Percentiles rank a stretch among this genome's conserved stretches.
phyloP scores from a whole-genome alignment of 2,329 filamentous ascomycete species.

The Meredithiella fracta region DNA sequence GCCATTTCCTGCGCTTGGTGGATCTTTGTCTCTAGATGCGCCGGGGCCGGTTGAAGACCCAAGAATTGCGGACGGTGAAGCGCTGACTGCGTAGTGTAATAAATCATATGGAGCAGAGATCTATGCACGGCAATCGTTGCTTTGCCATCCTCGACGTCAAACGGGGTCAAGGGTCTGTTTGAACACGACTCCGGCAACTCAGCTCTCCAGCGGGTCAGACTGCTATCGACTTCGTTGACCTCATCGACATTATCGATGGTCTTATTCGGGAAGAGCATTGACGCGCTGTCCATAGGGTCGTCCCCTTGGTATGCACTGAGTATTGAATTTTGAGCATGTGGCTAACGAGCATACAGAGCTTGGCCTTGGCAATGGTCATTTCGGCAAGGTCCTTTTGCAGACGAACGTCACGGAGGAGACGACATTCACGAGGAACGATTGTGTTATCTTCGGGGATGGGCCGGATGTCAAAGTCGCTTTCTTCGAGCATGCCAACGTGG shows the following conservation, averaged over 20 bases:
- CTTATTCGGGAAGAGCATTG: slow-evolving; percentile 87
- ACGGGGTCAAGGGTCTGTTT: slow-evolving; percentile 40
- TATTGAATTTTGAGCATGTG: slow-evolving; percentile 84
- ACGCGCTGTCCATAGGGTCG: slow-evolving; percentile 63
- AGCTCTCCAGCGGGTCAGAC: slow-evolving; percentile 62
- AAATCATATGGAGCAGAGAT: slow-evolving; percentile 83
- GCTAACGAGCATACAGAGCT: slow-evolving; percentile 76
- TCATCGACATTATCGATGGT: slow-evolving; percentile 65
- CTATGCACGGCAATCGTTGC: slow-evolving; percentile 53
- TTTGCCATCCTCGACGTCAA: slow-evolving; percentile 43
- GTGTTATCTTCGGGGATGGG: slow-evolving; percentile 50
- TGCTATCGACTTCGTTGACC: slow-evolving; percentile 61
- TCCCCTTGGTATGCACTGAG: slow-evolving; percentile 73
- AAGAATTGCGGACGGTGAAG: slow-evolving; percentile 83
- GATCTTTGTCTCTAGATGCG: slow-evolving; percentile 10
- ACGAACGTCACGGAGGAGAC: slow-evolving; percentile 49
- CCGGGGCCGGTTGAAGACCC: slow-evolving; percentile 42
- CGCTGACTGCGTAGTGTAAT: slow-evolving; percentile 79
- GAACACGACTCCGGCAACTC: slow-evolving; percentile 55
- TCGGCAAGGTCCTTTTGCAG: slow-evolving; percentile 66
- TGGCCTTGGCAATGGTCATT: slow-evolving; percentile 85
- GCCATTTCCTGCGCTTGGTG: slow-evolving; percentile 44
- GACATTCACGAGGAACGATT: slow-evolving; percentile 53
- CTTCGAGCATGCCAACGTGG: slow-evolving; percentile 75
- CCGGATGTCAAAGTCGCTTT: slow-evolving; percentile 70